Conservation (phyloP, 1,284 basidiomycete genomes). For the Calocybe gambosa region DNA sequence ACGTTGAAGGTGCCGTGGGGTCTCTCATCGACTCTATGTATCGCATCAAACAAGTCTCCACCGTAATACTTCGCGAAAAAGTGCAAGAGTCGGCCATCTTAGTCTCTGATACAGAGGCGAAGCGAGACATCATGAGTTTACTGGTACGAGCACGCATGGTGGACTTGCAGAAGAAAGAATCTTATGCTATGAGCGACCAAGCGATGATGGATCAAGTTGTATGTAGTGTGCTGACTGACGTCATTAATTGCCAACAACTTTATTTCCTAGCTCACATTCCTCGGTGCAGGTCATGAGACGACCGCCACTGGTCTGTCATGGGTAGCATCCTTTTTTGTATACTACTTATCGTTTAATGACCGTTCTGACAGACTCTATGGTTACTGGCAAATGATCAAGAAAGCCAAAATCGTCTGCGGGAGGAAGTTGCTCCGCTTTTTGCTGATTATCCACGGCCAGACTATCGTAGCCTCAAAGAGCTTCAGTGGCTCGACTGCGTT, state of each 20-base stretch:
- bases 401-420: conserved; percentile 35
- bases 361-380: conserved; percentile 19
- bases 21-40: conserved; percentile 35
- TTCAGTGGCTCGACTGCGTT: conserved; percentile 41
- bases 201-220: conserved; percentile 49
- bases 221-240: conserved; percentile 14
- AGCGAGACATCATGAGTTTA: conserved; percentile 46
- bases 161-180: conserved; percentile 22
- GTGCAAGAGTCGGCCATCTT: conserved; percentile 29
- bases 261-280: conserved; percentile 36
- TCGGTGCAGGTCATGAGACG: conserved; percentile 48
- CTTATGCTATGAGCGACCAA: conserved; percentile 37
- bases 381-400: conserved; percentile 24
- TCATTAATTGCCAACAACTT: neutral
- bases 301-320: conserved; percentile 43
- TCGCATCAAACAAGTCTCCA: conserved; percentile 34
- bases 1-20: conserved; percentile 20
- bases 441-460: conserved; percentile 31
- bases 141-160: conserved; percentile 37
- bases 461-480: conserved; percentile 40
- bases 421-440: conserved; percentile 35
- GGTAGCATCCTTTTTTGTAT: conserved; percentile 22
- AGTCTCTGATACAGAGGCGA: conserved; percentile 32
- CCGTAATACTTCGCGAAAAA: conserved; percentile 35
- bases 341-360: neutral